Percentiles rank a stretch among this genome's conserved stretches.
phyloP scores from a whole-genome alignment of 2,329 filamentous ascomycete genomes.

The Metarhizium sp. region DNA sequence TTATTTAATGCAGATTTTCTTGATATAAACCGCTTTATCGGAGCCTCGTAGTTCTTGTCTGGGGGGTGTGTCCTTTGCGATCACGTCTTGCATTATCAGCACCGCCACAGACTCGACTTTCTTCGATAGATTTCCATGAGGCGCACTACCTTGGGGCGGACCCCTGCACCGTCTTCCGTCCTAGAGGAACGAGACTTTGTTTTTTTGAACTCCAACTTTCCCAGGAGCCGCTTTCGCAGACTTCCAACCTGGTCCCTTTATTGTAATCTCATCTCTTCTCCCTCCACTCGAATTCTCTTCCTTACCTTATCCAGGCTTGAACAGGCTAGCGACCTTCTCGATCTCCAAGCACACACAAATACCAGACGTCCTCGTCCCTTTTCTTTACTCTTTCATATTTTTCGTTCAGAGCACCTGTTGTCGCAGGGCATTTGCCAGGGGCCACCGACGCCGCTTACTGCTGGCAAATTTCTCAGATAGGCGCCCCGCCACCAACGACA shows the following conservation, averaged over 20 bases:
- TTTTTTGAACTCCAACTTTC: not conserved
- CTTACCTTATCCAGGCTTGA: not conserved
- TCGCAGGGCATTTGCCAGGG: not conserved
- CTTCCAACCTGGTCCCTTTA: not conserved
- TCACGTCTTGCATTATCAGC: conserved; percentile 11
- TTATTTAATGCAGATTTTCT: not conserved
- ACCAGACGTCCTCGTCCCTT: not conserved
- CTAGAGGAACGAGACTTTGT: not conserved
- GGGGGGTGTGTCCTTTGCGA: not conserved
- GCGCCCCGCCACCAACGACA: not conserved
- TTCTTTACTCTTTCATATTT: not conserved
- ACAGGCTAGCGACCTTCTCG: not conserved
- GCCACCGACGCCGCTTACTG: not conserved
- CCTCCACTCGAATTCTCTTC: not conserved
- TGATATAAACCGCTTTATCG: not conserved
- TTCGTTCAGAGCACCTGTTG: not conserved
- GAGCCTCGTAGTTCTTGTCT: not conserved
- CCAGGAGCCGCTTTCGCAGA: not conserved
- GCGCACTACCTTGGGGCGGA: conserved; percentile 20
- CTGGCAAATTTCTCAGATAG: conserved; percentile 1
- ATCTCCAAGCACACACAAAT: not conserved
- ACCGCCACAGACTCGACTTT: conserved; percentile 31
- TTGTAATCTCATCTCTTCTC: not conserved
- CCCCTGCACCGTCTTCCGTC: conserved; percentile 16
- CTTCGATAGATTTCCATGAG: conserved; percentile 35